These are phyloP conservation scores for Lactarius trivialis DNA, from an alignment of 768 basidiomycete genomes.

Conservation along the genomic window DNA sequence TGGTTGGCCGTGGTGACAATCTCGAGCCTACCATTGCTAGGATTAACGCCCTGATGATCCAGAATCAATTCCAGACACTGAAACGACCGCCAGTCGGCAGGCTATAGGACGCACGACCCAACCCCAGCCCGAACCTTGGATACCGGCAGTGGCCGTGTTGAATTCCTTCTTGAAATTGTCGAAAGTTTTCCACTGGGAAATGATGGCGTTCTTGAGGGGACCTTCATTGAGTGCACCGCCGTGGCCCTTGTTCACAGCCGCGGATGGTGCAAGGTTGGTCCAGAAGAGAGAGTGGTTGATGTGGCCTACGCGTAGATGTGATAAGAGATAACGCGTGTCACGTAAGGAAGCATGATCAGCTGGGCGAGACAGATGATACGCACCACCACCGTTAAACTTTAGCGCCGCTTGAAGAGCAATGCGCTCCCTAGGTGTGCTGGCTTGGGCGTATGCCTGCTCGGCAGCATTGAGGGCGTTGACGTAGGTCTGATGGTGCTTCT, in stretches of 20 bases:
- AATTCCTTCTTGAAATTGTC: slow-evolving; percentile 74
- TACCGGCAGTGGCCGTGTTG: slow-evolving; percentile 75
- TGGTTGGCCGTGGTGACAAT: slow-evolving; percentile 92
- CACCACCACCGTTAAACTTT: slow-evolving; percentile 96
- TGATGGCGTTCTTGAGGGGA: slow-evolving; percentile 60
- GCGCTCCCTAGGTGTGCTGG: slow-evolving; percentile 64
- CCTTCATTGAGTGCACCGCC: slow-evolving; percentile 57
- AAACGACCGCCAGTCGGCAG: not conserved
- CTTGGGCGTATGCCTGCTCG: slow-evolving; percentile 65
- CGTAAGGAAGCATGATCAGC: not conserved
- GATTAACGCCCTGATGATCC: slow-evolving; percentile 56
- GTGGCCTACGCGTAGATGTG: slow-evolving; percentile 48
- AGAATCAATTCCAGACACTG: slow-evolving; percentile 2
- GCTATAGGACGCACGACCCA: slow-evolving; percentile 68
- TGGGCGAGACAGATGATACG: slow-evolving; percentile 25
- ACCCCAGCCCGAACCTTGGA: slow-evolving; percentile 95
- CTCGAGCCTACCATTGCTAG: slow-evolving; percentile 64
- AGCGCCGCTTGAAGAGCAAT: slow-evolving; percentile 87
- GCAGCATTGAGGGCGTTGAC: slow-evolving; percentile 90
- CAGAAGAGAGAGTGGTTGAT: slow-evolving; percentile 97
- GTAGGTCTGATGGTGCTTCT: slow-evolving; percentile 93
- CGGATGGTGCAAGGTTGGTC: slow-evolving; percentile 79
- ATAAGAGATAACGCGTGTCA: slow-evolving; percentile 5
- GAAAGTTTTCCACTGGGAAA: slow-evolving; percentile 55
- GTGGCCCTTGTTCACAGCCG: slow-evolving; percentile 43